These are phyloP conservation scores for Lipomyces japonicus DNA, from an alignment of 805 yeast genomes.

Conservation along the genomic window DNA sequence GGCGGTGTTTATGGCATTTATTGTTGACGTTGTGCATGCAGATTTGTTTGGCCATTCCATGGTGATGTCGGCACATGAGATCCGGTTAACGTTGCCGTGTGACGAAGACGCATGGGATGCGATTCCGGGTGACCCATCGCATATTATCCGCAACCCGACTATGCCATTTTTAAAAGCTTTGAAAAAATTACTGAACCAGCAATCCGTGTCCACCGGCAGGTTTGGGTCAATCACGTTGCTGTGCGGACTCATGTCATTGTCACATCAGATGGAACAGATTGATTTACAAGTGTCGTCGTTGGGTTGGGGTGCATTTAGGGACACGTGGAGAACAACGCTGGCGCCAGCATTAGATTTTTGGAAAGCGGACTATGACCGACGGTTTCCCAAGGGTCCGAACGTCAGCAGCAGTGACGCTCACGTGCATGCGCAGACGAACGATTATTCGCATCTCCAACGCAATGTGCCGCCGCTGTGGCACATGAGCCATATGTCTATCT, in stretches of 20 bases:
- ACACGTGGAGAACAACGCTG: conserved; percentile 68
- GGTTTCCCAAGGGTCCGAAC: conserved; percentile 11
- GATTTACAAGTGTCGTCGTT: conserved; percentile 56
- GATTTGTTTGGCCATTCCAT: conserved; percentile 72
- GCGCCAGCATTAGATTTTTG: conserved; percentile 69
- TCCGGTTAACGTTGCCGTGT: conserved; percentile 60
- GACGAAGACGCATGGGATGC: conserved; percentile 57
- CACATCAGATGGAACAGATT: conserved; percentile 69
- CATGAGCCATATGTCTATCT: conserved; percentile 37
- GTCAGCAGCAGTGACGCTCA: not conserved
- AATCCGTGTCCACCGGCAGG: conserved; percentile 46
- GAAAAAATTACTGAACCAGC: conserved; percentile 55
- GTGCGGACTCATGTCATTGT: conserved; percentile 62
- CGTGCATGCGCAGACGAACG: not conserved
- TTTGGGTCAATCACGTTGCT: conserved; percentile 66
- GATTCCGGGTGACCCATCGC: conserved; percentile 31
- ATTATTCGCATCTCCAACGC: conserved; percentile 7
- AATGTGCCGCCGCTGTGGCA: conserved; percentile 28
- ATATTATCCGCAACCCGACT: conserved; percentile 28
- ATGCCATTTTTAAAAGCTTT: conserved; percentile 53
- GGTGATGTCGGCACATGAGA: conserved; percentile 55
- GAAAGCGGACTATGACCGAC: conserved; percentile 40
- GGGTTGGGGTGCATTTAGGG: conserved; percentile 42
- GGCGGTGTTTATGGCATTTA: conserved; percentile 75
- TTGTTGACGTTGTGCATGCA: conserved; percentile 74